phyloP scores from a whole-genome alignment of 257 asterid genomes.

The Solanum bulbocastanum region DNA sequence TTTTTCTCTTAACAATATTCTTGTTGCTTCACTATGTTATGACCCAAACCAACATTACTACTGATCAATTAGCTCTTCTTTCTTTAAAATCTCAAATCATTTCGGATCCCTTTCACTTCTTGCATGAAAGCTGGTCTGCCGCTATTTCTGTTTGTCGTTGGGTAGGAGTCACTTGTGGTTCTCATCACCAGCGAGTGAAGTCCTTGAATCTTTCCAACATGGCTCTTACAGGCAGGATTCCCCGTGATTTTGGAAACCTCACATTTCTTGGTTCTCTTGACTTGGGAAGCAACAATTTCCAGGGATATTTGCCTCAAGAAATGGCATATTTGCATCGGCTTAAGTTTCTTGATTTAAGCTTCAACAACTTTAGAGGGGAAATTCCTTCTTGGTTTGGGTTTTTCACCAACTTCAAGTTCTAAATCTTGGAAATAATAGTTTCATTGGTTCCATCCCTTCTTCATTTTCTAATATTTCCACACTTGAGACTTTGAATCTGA shows the following conservation, averaged over 20 bases:
- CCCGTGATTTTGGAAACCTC: background rate
- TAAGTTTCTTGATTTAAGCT: background rate
- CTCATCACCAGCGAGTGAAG: background rate
- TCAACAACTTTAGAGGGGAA: background rate
- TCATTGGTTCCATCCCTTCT: background rate
- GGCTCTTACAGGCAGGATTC: background rate
- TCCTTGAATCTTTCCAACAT: background rate
- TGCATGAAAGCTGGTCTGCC: background rate
- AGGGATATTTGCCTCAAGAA: background rate
- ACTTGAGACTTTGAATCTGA: background rate
- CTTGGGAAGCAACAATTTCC: background rate
- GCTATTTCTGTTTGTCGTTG: background rate
- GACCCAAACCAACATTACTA: background rate
- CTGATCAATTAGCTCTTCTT: background rate
- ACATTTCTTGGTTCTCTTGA: background rate
- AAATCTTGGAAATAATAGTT: background rate
- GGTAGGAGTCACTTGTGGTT: background rate
- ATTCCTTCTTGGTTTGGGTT: background rate
- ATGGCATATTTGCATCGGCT: background rate
- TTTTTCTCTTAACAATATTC: background rate
- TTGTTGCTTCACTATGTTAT: background rate
- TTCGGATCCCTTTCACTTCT: background rate
- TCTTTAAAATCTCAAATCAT: background rate
- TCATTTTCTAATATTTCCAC: background rate
- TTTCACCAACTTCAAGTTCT: background rate